These are phyloP conservation scores for Lactifluus pinguis DNA, from an alignment of 768 basidiomycete genomes.

Conservation along the genomic window DNA sequence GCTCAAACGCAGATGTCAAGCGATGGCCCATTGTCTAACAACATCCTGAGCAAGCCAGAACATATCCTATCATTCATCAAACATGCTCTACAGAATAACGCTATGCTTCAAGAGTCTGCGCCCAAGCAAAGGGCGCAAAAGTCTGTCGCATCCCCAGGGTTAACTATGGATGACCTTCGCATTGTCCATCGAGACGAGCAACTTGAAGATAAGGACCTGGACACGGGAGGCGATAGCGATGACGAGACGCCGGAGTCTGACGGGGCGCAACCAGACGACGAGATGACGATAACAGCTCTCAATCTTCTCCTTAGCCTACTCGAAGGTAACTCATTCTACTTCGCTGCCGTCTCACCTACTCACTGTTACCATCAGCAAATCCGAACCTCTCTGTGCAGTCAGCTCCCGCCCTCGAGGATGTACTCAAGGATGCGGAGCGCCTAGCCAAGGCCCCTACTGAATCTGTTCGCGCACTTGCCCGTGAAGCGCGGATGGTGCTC, in stretches of 20 bases:
- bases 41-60: slow-evolving; percentile 53
- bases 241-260: slow-evolving; percentile 46
- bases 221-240: slow-evolving; percentile 30
- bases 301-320: slow-evolving; percentile 76
- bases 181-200: slow-evolving; percentile 27
- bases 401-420: slow-evolving; percentile 58
- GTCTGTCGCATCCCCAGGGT: slow-evolving; percentile 16
- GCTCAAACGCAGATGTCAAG: slow-evolving; percentile 65
- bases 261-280: slow-evolving; percentile 37
- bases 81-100: slow-evolving; percentile 49
- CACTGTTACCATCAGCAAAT: slow-evolving; percentile 31
- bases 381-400: slow-evolving; percentile 50
- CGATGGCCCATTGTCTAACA: slow-evolving; percentile 39
- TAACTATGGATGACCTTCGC: slow-evolving; percentile 30
- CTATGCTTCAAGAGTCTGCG: slow-evolving; percentile 10
- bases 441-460: slow-evolving; percentile 40
- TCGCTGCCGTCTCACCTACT: not conserved
- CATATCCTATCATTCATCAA: slow-evolving; percentile 79
- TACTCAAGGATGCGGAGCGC: slow-evolving; percentile 56
- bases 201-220: slow-evolving; percentile 26
- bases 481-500: slow-evolving; percentile 78
- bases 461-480: slow-evolving; percentile 48
- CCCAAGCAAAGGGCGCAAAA: not conserved
- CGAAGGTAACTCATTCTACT: slow-evolving; percentile 48
- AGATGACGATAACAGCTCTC: slow-evolving; percentile 69